Base-by-base conservation (phyloP, 495 filamentous ascomycete species). In the Tetracladium marchalianum region DNA sequence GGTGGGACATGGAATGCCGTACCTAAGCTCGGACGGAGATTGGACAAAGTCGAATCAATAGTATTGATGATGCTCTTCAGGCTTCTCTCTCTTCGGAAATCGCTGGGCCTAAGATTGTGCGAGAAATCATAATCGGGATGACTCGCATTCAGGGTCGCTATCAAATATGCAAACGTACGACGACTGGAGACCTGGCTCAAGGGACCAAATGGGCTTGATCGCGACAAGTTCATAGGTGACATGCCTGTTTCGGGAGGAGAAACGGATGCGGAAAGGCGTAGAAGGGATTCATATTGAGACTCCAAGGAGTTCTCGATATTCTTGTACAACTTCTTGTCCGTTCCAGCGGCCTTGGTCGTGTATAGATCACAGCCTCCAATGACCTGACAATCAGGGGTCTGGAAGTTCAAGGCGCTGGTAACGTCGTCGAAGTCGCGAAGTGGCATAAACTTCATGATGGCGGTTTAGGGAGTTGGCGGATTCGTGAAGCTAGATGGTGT, bases 41-140 rank as follows among this genome's bases (percentile, higher is more conserved):
- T 93, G 58, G 82, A 82, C 19, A 97, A 67, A 0, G 85, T 95
- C 10, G 77, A 82, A 57, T 97, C 87, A 43, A 99, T 76, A 16
- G 75, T 84, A 46, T 78, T 81, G 34, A 93, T 94, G 36, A 95
- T 83, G 10, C 69, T 67, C 51, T 80, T 75, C 27, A 95, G 61
- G 46, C 78, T 80, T 17, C 78, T 68, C 69, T 95, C 87, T 35
- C 82, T 78, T 38, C 78, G 77, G 64, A 98, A 98, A 59, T 97
- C 92, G 9, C 78, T 73, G 1, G 90, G 89, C 24, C 88, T 80
- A 47, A 96, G 70, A 41, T 89, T 79, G 49, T 95, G 82, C 1
- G 87, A 92, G 66, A 97, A 97, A 64, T 97, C 90, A 62, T 99
- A 99, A 61, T 99, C 93, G 1, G 89, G 84, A 64, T 99, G 90